Conservation (phyloP, 1,284 basidiomycete species). For the Kwoniella shivajii region DNA sequence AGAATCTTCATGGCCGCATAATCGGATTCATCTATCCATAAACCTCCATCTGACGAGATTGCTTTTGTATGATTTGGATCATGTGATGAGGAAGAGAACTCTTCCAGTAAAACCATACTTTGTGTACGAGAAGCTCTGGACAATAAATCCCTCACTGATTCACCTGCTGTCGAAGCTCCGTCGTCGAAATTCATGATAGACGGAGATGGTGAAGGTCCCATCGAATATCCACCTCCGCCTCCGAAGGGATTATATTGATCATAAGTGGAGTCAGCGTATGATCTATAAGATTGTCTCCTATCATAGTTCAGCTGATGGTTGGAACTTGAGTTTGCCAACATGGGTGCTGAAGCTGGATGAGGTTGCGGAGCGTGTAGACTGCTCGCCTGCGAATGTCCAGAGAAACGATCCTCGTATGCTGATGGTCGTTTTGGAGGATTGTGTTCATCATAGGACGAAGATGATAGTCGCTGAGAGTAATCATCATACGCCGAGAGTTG, state of each 20-base stretch:
- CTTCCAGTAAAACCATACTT: constrained; percentile 49
- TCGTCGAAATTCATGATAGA: constrained; percentile 38
- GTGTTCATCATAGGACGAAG: constrained; percentile 2
- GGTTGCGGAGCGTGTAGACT: constrained; percentile 4
- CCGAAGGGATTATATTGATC: constrained; percentile 41
- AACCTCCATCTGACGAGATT: constrained; percentile 44
- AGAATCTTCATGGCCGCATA: constrained; percentile 67
- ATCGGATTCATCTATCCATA: constrained; percentile 67
- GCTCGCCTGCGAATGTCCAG: neutral
- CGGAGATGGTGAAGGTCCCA: constrained; percentile 29
- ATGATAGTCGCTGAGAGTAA: neutral
- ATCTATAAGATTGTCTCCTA: constrained; percentile 27
- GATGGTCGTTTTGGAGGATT: neutral
- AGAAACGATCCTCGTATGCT: neutral
- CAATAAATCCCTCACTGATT: constrained; percentile 28
- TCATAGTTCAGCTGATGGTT: constrained; percentile 1
- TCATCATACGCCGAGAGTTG: neutral
- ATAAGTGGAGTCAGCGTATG: constrained; percentile 36
- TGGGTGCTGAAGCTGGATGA: constrained; percentile 1
- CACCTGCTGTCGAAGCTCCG: constrained; percentile 31
- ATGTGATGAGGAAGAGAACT: constrained; percentile 45
- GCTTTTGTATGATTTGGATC: constrained; percentile 46
- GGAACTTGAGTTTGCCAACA: constrained; percentile 2
- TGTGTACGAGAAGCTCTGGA: constrained; percentile 34
- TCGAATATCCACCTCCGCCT: constrained; percentile 9